phyloP scores from a whole-genome alignment of 208 protist genomes.

The Acanthamoeba royreba region DNA sequence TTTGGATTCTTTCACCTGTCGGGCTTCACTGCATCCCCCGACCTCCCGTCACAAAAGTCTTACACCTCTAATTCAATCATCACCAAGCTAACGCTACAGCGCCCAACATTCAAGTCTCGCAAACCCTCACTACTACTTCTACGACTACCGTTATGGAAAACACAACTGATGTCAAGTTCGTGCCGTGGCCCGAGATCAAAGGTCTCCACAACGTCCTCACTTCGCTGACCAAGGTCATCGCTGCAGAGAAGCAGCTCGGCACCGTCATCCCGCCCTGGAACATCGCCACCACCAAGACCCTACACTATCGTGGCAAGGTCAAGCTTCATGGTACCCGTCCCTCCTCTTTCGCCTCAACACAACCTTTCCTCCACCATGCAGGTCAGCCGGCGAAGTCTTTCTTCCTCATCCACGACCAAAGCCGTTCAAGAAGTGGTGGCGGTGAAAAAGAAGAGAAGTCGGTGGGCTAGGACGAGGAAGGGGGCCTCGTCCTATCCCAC shows the following conservation, averaged over 20 bases:
- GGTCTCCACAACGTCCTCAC: conserved; percentile 11
- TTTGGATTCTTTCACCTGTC: too few species aligned
- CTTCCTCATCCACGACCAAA: too few species aligned
- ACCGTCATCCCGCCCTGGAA: neutral
- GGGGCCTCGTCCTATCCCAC: conserved; percentile 21
- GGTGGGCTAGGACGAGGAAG: conserved; percentile 22
- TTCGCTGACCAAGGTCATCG: neutral
- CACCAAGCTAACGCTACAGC: too few species aligned
- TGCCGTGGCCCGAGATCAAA: neutral
- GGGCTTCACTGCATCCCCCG: too few species aligned
- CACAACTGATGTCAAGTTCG: neutral
- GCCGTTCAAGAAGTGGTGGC: too few species aligned
- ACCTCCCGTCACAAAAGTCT: too few species aligned
- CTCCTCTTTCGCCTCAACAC: neutral
- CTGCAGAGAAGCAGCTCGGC: neutral
- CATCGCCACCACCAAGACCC: neutral
- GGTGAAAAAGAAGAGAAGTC: neutral
- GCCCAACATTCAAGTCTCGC: too few species aligned
- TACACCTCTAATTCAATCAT: too few species aligned
- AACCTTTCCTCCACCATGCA: too few species aligned
- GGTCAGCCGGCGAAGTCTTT: too few species aligned
- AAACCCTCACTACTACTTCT: too few species aligned
- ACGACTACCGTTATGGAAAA: too few species aligned
- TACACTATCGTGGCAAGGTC: neutral
- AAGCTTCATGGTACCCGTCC: neutral